These are phyloP conservation scores for Raffaelea arxii DNA, from an alignment of 2,329 filamentous ascomycete genomes.

Conservation along the genomic window DNA sequence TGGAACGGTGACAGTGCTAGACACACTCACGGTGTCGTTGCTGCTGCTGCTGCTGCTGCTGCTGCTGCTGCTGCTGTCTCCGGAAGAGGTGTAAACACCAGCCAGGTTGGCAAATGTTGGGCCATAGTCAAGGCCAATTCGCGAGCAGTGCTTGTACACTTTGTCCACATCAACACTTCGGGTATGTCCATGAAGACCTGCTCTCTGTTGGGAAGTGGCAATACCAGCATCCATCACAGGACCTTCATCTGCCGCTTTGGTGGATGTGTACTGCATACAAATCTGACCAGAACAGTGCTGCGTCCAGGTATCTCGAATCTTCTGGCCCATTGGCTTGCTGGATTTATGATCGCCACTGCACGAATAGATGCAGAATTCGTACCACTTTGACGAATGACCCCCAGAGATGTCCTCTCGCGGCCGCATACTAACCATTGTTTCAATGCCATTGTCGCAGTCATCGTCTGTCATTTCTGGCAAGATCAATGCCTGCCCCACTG, in stretches of 20 bases:
- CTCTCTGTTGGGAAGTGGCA: too few relatives aligned
- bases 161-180: conserved; percentile 8
- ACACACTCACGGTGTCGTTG: conserved; percentile 5
- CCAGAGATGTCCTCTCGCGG: conserved; percentile 11
- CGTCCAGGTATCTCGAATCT: conserved; percentile 10
- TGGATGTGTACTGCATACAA: conserved; percentile 5
- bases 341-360: conserved; percentile 12
- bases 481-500: conserved; percentile 15
- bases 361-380: conserved; percentile 17
- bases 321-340: conserved; percentile 6
- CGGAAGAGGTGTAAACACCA: not conserved
- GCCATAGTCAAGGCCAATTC: conserved; percentile 15
- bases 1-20: conserved; percentile 9
- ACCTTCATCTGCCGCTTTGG: not conserved
- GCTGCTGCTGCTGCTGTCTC: not conserved
- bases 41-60: not conserved
- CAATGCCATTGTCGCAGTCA: too few relatives aligned
- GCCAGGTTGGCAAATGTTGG: conserved; percentile 14
- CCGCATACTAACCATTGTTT: conserved; percentile 14
- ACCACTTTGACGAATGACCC: conserved; percentile 13
- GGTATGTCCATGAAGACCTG: conserved; percentile 6
- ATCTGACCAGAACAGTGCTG: conserved; percentile 18
- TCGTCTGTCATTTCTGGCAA: conserved; percentile 13
- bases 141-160: conserved; percentile 12
- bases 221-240: too few relatives aligned